Conservation (phyloP, 345 rosid species). For the Brassica carinata region DNA sequence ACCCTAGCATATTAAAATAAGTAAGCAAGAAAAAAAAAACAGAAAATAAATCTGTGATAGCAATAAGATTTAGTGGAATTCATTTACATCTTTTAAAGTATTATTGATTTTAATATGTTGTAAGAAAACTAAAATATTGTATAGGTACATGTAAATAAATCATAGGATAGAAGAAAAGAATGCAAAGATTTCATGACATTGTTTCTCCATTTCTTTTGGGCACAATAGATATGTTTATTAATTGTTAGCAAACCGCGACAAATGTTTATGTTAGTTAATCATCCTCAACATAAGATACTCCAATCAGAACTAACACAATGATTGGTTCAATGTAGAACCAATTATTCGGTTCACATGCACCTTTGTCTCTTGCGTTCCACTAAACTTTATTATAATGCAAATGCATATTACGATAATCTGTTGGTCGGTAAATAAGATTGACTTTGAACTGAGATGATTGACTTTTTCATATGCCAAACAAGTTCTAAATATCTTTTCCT, state of each 20-base stretch:
- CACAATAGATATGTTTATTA: not conserved
- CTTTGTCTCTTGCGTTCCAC: conserved; percentile 17
- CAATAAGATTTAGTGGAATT: not conserved
- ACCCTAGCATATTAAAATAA: not conserved
- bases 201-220: not conserved
- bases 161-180: not conserved
- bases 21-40: not conserved
- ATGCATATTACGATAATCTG: not conserved
- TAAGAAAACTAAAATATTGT: not conserved
- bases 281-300: conserved; percentile 18
- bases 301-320: conserved; percentile 30
- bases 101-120: not conserved
- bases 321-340: conserved; percentile 32
- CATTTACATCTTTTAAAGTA: not conserved
- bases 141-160: not conserved
- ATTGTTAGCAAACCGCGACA: not conserved
- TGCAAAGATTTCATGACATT: not conserved
- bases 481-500: not conserved
- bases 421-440: conserved; percentile 8
- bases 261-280: not conserved
- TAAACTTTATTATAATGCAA: conserved; percentile 14
- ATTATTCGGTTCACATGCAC: conserved; percentile 42
- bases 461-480: too few relatives aligned
- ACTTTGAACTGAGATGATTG: not conserved
- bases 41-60: not conserved